Evolutionary conservation across 805 yeast genomes (phyloP).

Genomic region (Nakazawaea laoshanensis): DNA sequence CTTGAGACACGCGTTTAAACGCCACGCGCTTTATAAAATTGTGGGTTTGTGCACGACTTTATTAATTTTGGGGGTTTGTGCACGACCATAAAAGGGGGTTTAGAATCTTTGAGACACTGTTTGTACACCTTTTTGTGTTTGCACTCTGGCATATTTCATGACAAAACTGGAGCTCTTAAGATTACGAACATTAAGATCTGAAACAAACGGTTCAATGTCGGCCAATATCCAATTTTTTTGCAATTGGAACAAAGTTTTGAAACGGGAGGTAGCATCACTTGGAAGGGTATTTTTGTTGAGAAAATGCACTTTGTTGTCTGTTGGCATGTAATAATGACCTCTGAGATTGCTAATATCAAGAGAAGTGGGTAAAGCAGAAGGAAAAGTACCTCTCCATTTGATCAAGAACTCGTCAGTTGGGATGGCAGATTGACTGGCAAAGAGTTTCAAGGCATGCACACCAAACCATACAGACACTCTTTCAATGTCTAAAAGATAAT

Average conservation of each 20-base stretch:
- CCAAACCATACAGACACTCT: constrained; percentile 60
- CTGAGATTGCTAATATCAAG: constrained; percentile 51
- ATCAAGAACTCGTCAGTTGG: constrained; percentile 46
- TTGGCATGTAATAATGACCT: constrained; percentile 36
- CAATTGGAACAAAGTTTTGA: constrained; percentile 41
- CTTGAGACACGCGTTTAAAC: no score
- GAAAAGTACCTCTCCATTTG: constrained; percentile 43
- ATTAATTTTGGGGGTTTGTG: no score
- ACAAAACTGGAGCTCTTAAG: constrained; percentile 49
- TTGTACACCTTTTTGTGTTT: constrained; percentile 31
- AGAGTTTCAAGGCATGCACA: constrained; percentile 30
- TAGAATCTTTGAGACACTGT: no score
- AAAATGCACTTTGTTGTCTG: constrained; percentile 37
- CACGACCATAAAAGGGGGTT: no score
- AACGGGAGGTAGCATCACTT: constrained; percentile 35
- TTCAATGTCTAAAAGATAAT: constrained; percentile 30
- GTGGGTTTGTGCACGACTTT: no score
- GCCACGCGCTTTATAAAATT: no score
- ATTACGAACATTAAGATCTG: constrained; percentile 45
- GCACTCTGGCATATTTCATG: constrained; percentile 54
- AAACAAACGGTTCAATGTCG: constrained; percentile 57
- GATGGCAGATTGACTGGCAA: constrained; percentile 3
- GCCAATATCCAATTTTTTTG: constrained; percentile 54
- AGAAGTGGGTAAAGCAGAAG: constrained; percentile 43
- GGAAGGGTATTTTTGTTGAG: constrained; percentile 44